Evolutionary conservation across 805 yeast species (phyloP).

Genomic region (Soucietia sequanensis): DNA sequence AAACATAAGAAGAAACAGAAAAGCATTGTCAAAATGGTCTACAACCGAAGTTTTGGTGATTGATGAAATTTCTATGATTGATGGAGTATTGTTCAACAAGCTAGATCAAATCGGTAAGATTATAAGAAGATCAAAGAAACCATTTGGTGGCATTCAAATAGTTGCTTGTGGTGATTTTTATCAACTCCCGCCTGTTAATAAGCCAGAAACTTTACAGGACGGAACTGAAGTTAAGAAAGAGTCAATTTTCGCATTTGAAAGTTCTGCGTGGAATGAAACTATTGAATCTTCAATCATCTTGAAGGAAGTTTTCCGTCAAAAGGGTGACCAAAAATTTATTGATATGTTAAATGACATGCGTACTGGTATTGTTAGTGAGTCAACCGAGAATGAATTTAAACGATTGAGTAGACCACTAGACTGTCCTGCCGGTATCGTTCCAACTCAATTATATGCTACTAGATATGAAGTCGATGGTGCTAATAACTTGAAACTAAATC

Average conservation of each 20-base stretch:
- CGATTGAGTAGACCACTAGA: slow-evolving; percentile 51
- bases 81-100: slow-evolving; percentile 64
- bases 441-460: slow-evolving; percentile 75
- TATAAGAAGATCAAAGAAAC: slow-evolving; percentile 44
- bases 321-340: slow-evolving; percentile 67
- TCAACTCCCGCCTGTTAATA: slow-evolving; percentile 74
- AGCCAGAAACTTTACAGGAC: slow-evolving; percentile 22
- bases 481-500: slow-evolving; percentile 48
- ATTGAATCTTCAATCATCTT: slow-evolving; percentile 59
- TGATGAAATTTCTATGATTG: slow-evolving; percentile 82
- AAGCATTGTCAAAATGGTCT: slow-evolving; percentile 54
- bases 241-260: slow-evolving; percentile 61
- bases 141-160: slow-evolving; percentile 82
- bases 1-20: slow-evolving; percentile 53
- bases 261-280: slow-evolving; percentile 57
- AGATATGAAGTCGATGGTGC: slow-evolving; percentile 70
- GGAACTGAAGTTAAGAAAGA: slow-evolving; percentile 23
- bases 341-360: slow-evolving; percentile 76
- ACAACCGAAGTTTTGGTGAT: slow-evolving; percentile 58
- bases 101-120: slow-evolving; percentile 58
- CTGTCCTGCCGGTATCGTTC: slow-evolving; percentile 57
- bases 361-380: slow-evolving; percentile 53
- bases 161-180: slow-evolving; percentile 79
- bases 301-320: slow-evolving; percentile 71
- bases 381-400: slow-evolving; percentile 49